Percentiles rank a stretch among this genome's conserved stretches.
Evolutionary conservation across 257 asterid species (phyloP).

Genomic region (Paulownia fortunei): DNA sequence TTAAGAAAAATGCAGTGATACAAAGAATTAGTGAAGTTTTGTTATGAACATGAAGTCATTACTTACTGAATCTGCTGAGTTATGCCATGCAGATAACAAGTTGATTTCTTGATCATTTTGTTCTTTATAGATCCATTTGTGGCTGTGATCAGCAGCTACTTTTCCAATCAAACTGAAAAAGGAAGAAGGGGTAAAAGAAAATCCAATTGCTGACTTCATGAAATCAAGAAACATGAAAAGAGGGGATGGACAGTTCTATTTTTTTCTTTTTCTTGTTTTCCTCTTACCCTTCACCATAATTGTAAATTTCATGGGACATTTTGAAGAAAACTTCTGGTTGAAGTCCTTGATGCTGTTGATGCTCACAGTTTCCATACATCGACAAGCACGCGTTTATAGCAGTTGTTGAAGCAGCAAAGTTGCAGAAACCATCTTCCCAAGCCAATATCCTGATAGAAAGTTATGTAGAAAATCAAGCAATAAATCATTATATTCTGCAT

Average conservation of each 20-base stretch:
- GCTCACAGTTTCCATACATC: conserved; percentile 46
- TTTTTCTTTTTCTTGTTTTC: not conserved
- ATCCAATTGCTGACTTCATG: not conserved
- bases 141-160: conserved; percentile 98
- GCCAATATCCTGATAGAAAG: conserved; percentile 75
- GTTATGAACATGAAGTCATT: not conserved
- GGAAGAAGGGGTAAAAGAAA: not conserved
- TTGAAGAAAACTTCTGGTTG: conserved; percentile 98
- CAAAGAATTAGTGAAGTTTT: not conserved
- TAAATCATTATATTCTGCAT: not conserved
- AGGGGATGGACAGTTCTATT: not conserved
- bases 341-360: conserved; percentile 75
- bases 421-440: conserved; percentile 99
- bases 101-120: conserved; percentile 90
- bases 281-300: conserved; percentile 95
- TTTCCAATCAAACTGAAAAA: conserved; percentile 77
- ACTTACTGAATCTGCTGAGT: conserved; percentile 91
- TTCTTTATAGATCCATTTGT: conserved; percentile 93
- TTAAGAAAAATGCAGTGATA: conserved; percentile 6
- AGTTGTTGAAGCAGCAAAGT: conserved; percentile 80
- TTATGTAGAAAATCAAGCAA: not conserved
- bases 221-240: not conserved
- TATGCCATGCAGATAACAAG: conserved; percentile 97
- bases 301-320: conserved; percentile 99
- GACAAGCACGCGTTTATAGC: conserved; percentile 65